These are phyloP conservation scores for Pseudogymnoascus pannorum DNA, from an alignment of 2,329 filamentous ascomycete genomes.

Conservation along the genomic window DNA sequence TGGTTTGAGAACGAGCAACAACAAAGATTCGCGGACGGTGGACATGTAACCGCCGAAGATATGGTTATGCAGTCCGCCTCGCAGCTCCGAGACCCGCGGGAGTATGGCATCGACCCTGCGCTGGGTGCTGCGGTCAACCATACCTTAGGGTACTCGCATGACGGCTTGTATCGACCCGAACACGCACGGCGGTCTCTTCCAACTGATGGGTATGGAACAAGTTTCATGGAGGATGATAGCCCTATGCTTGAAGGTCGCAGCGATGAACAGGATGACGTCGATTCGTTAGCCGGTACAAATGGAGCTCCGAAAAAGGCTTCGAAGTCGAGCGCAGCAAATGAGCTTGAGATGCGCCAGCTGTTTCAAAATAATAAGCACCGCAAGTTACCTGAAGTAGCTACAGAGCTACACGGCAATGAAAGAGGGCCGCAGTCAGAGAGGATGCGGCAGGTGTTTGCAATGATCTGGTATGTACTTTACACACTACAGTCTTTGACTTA, in stretches of 20 bases:
- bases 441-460: constrained; percentile 78
- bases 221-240: constrained; percentile 50
- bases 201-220: constrained; percentile 45
- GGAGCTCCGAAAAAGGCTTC: constrained; percentile 49
- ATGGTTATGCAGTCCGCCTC: constrained; percentile 51
- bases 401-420: constrained; percentile 71
- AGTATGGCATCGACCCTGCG: constrained; percentile 42
- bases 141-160: constrained; percentile 37
- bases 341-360: constrained; percentile 71
- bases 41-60: constrained; percentile 47
- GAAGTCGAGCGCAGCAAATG: constrained; percentile 69
- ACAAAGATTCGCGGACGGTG: constrained; percentile 23
- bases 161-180: constrained; percentile 31
- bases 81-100: constrained; percentile 45
- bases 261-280: constrained; percentile 51
- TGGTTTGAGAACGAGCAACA: constrained; percentile 29
- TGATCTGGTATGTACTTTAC: constrained; percentile 64
- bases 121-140: constrained; percentile 42
- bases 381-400: constrained; percentile 62
- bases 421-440: constrained; percentile 75
- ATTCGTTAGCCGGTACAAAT: constrained; percentile 40
- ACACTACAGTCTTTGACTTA: neutral
- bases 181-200: constrained; percentile 44
- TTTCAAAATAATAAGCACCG: constrained; percentile 63
- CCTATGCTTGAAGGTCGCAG: constrained; percentile 49